Conservation (phyloP, 345 rosid genomes). For the Ailanthus altissimus region DNA sequence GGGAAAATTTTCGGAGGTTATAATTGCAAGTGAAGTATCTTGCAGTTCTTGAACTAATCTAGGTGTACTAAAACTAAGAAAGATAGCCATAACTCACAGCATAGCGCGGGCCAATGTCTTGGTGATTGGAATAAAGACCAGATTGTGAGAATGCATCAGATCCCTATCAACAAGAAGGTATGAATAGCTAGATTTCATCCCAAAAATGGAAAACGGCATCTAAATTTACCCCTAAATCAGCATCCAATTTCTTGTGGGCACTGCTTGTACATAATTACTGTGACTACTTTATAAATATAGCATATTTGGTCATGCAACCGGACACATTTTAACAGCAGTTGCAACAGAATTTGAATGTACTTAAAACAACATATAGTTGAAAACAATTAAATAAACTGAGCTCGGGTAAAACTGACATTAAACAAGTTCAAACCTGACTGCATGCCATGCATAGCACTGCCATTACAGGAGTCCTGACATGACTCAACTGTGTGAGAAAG, state of each 20-base stretch:
- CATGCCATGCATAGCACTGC: constrained; percentile 99
- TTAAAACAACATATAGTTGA: background rate
- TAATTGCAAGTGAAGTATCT: background rate
- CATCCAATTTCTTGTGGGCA: background rate
- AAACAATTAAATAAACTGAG: background rate
- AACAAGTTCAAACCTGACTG: constrained; percentile 71
- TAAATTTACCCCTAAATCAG: background rate
- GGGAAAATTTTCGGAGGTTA: background rate
- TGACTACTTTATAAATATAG: background rate
- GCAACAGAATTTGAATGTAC: background rate
- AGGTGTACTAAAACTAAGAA: background rate
- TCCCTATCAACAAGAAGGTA: constrained; percentile 52
- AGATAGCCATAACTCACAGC: constrained; percentile 56
- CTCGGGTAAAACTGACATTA: constrained; percentile 17
- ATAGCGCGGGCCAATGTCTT: constrained; percentile 95
- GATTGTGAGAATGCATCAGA: constrained; percentile 97
- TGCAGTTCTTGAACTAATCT: background rate
- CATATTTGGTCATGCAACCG: background rate
- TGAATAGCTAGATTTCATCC: constrained; percentile 10
- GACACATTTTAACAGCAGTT: background rate
- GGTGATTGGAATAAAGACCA: constrained; percentile 97
- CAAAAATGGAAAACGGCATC: background rate
- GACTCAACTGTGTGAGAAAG: constrained; percentile 85
- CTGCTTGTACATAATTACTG: background rate
- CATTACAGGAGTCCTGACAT: constrained; percentile 83